Base-by-base conservation (phyloP, 495 filamentous ascomycete species). In the Penicillium desertorum region DNA sequence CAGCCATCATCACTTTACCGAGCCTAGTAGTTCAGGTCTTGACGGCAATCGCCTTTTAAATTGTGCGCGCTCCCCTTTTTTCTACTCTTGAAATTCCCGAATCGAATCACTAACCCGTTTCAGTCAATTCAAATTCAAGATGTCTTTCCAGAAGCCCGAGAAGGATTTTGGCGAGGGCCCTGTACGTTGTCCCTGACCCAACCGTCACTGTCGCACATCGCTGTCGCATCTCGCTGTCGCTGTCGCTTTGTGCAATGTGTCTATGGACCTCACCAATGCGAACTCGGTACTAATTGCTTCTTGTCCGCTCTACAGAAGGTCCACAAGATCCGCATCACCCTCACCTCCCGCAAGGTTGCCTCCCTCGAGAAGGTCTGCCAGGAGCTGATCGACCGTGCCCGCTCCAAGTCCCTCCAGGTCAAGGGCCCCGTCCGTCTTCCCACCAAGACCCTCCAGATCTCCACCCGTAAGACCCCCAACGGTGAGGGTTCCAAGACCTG, bases 401-500 rank as follows among this genome's bases (percentile, higher is more conserved):
- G 96, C 86, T 85, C 82, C 82, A 98, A 98, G 91, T 91, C 91
- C 69, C 90, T 98, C 69, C 91, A 91, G 73, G 90, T 96, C 81
- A 96, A 97, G 85, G 94, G 94, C 73, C 94, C 94, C 73, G 95
- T 98, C 77, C 94, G 94, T 77, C 90, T 98, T 60, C 94, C 94
- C 61, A 98, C 94, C 81, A 96, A 97, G 86, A 88, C 85, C 72
- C 86, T 98, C 67, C 88, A 95, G 83, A 85, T 98, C 83, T 93
- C 91, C 71, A 96, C 91, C 79, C 81, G 89, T 67, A 93, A 92
- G 88, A 96, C 94, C 62, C 94, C 94, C 73, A 94, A 91, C 78
- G 94, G 94, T 87, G 94, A 98, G 85, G 94, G 94, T 79, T 96
- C 90, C 76, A 98, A 98, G 88, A 98, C 94, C 72, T 98, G 94